Percentiles rank a stretch among this genome's conserved stretches.
phyloP scores from a whole-genome alignment of 306 rosid species.

The Erythrophleum fordii region DNA sequence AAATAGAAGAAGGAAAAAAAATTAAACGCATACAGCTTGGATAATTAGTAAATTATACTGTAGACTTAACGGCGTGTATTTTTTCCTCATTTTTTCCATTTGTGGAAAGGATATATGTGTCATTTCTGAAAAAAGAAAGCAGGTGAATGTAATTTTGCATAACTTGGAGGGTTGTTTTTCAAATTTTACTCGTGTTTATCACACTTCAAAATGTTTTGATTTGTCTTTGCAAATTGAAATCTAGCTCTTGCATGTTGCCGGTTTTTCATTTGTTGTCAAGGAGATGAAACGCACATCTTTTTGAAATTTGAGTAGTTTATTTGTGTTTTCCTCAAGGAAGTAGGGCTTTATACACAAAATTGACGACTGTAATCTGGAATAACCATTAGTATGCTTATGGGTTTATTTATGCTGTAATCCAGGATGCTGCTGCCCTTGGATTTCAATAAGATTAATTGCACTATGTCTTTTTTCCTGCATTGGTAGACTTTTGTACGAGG shows the following conservation, averaged over 20 bases:
- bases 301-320: neutral
- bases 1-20: neutral
- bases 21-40: neutral
- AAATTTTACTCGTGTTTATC: neutral
- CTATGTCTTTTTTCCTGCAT: neutral
- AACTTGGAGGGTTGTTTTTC: neutral
- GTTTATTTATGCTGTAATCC: neutral
- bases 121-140: neutral
- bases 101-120: neutral
- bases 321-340: neutral
- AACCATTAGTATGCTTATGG: neutral
- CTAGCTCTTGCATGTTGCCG: neutral
- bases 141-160: neutral
- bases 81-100: neutral
- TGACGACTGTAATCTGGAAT: neutral
- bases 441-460: neutral
- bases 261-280: neutral
- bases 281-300: neutral
- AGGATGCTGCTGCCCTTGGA: neutral
- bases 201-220: neutral
- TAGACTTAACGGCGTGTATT: neutral
- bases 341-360: neutral
- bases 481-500: neutral
- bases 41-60: neutral
- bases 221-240: neutral